Base-by-base conservation (phyloP, 805 yeast genomes). In the Metschnikowia henanensis region DNA sequence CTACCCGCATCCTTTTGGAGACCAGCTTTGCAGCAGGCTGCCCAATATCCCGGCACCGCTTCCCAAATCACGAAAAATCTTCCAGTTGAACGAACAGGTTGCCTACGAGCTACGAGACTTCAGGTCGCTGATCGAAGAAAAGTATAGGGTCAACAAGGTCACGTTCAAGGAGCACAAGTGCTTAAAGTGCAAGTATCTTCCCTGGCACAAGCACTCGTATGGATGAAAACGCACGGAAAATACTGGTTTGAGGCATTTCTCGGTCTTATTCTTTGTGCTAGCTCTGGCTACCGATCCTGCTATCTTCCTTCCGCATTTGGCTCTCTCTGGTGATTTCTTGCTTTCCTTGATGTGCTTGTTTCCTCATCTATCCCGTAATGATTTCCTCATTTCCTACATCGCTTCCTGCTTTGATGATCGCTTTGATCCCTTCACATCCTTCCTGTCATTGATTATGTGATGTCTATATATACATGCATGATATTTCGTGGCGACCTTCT, bases 141-240 rank as follows among this genome's bases (percentile, higher is more conserved):
- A 39, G 31, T 42, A 45, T 28, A 29, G 46, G 35, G 41, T 31
- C 18, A 35, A 29, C 20, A 46, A 37, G 35, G 51, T 50, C 35
- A 35, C 37, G 7, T 49, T 50, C 45, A 45, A 39, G 30, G 44
- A 32, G 15, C 26, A 29, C 19, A 43, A 40, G 39, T 50, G 54
- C 39, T 46, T 40, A 36, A 48, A 46, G 30, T 50, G 54, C 45
- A 49, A 43, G 39, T 49, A 40, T 37, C 18, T 49, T 25, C 52
- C 52, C 6, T 50, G 54, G 52, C 50, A 49, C 38, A 46, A 46
- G 39, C 52, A 48, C 33, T 32, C 23, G 5, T 39, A 39, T 23
- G 30, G 38, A 5, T 39, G 28, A 39, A 13, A 18, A n/a, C n/a
- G n/a, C 6, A n/a, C n/a, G n/a, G n/a, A n/a, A n/a, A n/a, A n/a